Evolutionary conservation across 345 rosid genomes (phyloP).

Genomic region (Salix dunnii): DNA sequence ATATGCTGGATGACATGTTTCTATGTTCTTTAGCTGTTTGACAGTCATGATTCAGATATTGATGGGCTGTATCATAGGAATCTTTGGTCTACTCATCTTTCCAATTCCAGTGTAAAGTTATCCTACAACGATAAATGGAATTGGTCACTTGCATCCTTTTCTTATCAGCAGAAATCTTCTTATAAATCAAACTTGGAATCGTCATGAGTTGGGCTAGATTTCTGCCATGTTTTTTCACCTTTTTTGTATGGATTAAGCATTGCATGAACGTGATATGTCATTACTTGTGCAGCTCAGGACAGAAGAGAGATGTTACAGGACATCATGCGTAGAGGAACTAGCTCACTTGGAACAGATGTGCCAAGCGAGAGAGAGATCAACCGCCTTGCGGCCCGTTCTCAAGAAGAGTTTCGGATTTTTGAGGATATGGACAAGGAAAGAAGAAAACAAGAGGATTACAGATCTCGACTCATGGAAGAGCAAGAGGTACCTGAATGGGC

Average conservation of each 20-base stretch:
- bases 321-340: conserved; percentile 96
- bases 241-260: conserved; percentile 5
- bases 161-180: not conserved
- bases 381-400: conserved; percentile 85
- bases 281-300: conserved; percentile 74
- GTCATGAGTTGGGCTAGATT: not conserved
- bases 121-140: not conserved
- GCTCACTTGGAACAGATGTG: conserved; percentile 90
- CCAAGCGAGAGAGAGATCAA: conserved; percentile 99
- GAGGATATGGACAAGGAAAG: conserved; percentile 97
- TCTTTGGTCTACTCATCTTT: not conserved
- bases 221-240: not conserved
- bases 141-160: not conserved
- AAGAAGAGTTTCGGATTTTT: conserved; percentile 83
- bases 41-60: not conserved
- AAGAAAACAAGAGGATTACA: conserved; percentile 74
- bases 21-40: not conserved
- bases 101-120: not conserved
- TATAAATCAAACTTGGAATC: not conserved
- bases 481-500: conserved; percentile 99
- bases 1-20: not conserved
- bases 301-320: conserved; percentile 91
- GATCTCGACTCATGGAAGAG: conserved; percentile 89
- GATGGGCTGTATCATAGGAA: not conserved
- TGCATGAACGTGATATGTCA: conserved; percentile 10